Evolutionary conservation across 768 basidiomycete species (phyloP).

Genomic region (Punctularia strigosozonata): DNA sequence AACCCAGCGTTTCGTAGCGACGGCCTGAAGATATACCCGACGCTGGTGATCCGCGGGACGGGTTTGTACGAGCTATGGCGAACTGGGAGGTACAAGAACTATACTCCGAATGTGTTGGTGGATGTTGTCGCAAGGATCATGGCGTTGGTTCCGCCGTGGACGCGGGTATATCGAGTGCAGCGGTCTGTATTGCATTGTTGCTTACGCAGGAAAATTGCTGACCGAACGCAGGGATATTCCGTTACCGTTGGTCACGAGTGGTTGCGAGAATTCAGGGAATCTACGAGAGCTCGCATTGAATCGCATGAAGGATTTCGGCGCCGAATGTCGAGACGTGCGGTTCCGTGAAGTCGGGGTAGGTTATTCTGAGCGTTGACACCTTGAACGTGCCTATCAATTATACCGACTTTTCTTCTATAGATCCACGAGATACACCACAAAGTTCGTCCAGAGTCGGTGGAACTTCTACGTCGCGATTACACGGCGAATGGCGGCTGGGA

Average conservation of each 20-base stretch:
- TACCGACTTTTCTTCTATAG: slow-evolving; percentile 34
- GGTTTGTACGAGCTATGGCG: slow-evolving; percentile 94
- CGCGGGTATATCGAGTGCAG: slow-evolving; percentile 94
- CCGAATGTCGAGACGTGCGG: slow-evolving; percentile 92
- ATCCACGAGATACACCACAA: slow-evolving; percentile 99
- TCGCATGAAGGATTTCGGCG: slow-evolving; percentile 98
- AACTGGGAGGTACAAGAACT: slow-evolving; percentile 97
- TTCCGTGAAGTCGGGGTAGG: slow-evolving; percentile 96
- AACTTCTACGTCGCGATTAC: slow-evolving; percentile 92
- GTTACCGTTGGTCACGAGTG: slow-evolving; percentile 89
- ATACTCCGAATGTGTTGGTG: slow-evolving; percentile 96
- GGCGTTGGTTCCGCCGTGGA: slow-evolving; percentile 97
- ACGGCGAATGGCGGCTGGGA: slow-evolving; percentile 98
- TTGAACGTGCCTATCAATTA: slow-evolving; percentile 2
- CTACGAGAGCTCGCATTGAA: slow-evolving; percentile 91
- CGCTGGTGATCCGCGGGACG: slow-evolving; percentile 93
- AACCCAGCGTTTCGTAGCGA: slow-evolving; percentile 96
- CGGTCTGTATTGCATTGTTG: slow-evolving; percentile 33
- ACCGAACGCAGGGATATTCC: slow-evolving; percentile 73
- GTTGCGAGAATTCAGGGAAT: slow-evolving; percentile 97
- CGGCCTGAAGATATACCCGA: slow-evolving; percentile 97
- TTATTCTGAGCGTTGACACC: slow-evolving; percentile 10
- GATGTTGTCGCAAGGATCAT: slow-evolving; percentile 95
- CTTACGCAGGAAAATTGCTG: neutral
- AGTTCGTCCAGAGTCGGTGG: slow-evolving; percentile 89